Conservation (phyloP, 75 land plant species). For the Picea sitchensis region DNA sequence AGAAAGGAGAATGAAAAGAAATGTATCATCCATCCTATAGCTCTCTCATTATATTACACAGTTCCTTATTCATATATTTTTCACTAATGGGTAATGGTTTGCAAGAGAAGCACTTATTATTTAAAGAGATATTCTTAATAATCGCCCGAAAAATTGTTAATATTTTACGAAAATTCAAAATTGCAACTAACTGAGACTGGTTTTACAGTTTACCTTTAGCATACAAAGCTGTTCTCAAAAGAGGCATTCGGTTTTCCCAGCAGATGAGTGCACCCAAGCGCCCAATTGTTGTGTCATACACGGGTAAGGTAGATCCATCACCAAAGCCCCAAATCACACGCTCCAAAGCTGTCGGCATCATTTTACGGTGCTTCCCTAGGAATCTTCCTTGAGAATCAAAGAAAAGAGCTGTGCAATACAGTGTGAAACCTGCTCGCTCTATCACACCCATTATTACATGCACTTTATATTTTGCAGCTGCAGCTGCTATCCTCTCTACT, state of each 20-base stretch:
- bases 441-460: conserved; percentile 92
- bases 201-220: conserved; percentile 63
- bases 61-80: not conserved
- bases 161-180: not conserved
- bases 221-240: conserved; percentile 92
- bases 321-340: conserved; percentile 97
- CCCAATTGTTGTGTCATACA: conserved; percentile 81
- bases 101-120: not conserved
- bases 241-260: conserved; percentile 99
- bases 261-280: conserved; percentile 88
- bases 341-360: conserved; percentile 90
- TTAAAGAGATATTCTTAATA: not conserved
- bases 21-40: no score
- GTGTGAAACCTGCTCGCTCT: conserved; percentile 88
- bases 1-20: no score
- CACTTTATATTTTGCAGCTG: conserved; percentile 82
- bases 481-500: conserved; percentile 75
- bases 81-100: not conserved
- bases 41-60: not conserved
- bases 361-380: conserved; percentile 92
- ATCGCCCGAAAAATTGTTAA: not conserved
- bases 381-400: conserved; percentile 82
- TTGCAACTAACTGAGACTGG: not conserved
- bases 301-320: conserved; percentile 95
- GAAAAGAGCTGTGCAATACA: conserved; percentile 83